phyloP scores from a whole-genome alignment of 805 yeast genomes.

The Ogataea degrootiae region DNA sequence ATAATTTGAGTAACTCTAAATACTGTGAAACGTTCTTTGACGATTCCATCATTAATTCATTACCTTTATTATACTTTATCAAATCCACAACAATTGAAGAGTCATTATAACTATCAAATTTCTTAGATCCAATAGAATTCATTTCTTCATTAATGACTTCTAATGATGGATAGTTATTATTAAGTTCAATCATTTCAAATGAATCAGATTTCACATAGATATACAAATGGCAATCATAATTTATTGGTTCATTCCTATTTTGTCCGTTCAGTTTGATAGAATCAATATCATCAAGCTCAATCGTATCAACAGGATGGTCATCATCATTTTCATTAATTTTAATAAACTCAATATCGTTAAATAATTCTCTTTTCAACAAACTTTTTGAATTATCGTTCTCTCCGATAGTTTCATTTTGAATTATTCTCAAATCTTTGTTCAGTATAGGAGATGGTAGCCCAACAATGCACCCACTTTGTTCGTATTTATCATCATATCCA shows the following conservation, averaged over 20 bases:
- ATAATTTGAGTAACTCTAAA: conserved; percentile 22
- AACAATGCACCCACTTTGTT: conserved; percentile 5
- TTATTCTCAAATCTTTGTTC: conserved; percentile 23
- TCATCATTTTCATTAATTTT: conserved; percentile 20
- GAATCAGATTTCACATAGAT: conserved; percentile 23
- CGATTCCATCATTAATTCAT: conserved; percentile 23
- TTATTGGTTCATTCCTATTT: not conserved
- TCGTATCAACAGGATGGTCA: not conserved
- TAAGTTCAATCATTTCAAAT: conserved; percentile 18
- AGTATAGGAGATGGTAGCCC: conserved; percentile 28
- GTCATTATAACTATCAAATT: conserved; percentile 9
- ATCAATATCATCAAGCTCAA: conserved; percentile 12
- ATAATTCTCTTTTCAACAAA: conserved; percentile 17
- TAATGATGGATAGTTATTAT: conserved; percentile 26
- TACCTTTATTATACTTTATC: conserved; percentile 23
- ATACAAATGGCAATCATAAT: conserved; percentile 25
- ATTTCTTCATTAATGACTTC: conserved; percentile 15
- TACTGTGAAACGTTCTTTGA: conserved; percentile 24
- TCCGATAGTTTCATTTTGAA: conserved; percentile 25
- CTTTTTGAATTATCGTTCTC: conserved; percentile 11
- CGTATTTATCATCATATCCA: conserved; percentile 8
- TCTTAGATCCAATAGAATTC: conserved; percentile 9
- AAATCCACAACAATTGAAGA: conserved; percentile 20
- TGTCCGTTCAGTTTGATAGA: conserved; percentile 4
- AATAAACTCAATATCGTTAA: conserved; percentile 28